These are phyloP conservation scores for Mycosarcoma mackinlayi DNA, from an alignment of 1,284 basidiomycete species.

Conservation along the genomic window DNA sequence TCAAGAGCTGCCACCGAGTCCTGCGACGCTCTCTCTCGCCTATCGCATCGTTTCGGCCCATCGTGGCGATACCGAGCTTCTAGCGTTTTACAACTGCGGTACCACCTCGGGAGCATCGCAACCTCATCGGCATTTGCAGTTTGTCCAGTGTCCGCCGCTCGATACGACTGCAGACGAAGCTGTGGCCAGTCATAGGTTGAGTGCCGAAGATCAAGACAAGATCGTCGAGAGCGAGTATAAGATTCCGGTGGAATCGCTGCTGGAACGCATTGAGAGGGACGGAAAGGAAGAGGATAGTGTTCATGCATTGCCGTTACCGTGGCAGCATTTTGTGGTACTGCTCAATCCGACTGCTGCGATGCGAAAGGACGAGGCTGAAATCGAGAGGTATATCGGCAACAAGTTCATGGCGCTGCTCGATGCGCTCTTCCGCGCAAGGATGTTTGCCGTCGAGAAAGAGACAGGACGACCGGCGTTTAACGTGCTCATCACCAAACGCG, in stretches of 20 bases:
- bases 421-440: slow-evolving; percentile 54
- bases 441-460: slow-evolving; percentile 10
- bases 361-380: slow-evolving; percentile 5
- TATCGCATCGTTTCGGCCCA: slow-evolving; percentile 54
- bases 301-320: slow-evolving; percentile 60
- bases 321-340: slow-evolving; percentile 65
- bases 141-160: slow-evolving; percentile 52
- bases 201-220: slow-evolving; percentile 30
- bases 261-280: slow-evolving; percentile 59
- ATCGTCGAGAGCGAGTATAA: slow-evolving; percentile 31
- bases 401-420: slow-evolving; percentile 61
- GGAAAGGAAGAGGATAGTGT: slow-evolving; percentile 59
- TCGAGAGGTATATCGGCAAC: slow-evolving; percentile 55
- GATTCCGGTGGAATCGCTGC: slow-evolving; percentile 58
- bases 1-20: slow-evolving; percentile 63
- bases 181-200: background rate
- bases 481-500: slow-evolving; percentile 58
- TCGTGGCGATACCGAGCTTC: slow-evolving; percentile 33
- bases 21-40: slow-evolving; percentile 51
- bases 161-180: slow-evolving; percentile 19
- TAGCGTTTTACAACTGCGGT: slow-evolving; percentile 67
- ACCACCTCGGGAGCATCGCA: slow-evolving; percentile 57
- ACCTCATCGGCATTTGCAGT: slow-evolving; percentile 64
- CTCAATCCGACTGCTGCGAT: slow-evolving; percentile 31
- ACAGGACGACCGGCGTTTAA: slow-evolving; percentile 48